phyloP scores from a whole-genome alignment of 2,329 filamentous ascomycete genomes.

The Xenosphaeropsis pyriputrescens region DNA sequence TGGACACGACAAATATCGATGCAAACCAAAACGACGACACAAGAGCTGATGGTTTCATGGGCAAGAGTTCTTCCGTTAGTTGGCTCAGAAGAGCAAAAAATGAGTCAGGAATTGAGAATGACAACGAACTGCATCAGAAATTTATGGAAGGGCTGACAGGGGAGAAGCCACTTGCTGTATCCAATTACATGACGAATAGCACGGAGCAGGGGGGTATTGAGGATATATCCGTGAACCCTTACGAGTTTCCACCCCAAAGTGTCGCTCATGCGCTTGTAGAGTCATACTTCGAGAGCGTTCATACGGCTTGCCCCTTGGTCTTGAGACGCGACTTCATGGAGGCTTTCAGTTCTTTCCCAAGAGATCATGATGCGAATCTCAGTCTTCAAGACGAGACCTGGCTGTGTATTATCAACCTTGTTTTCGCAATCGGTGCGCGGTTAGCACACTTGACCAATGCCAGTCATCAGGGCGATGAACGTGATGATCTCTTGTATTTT shows the following conservation, averaged over 20 bases:
- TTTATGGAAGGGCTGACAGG: background rate
- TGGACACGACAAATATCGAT: slow-evolving; percentile 10
- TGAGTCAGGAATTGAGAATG: slow-evolving; percentile 3
- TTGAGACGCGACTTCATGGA: slow-evolving; percentile 6
- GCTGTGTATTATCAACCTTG: slow-evolving; percentile 10
- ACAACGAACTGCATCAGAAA: background rate
- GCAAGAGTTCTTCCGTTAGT: slow-evolving; percentile 2
- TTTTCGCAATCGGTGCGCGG: slow-evolving; percentile 11
- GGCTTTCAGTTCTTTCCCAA: slow-evolving; percentile 5
- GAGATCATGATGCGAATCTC: slow-evolving; percentile 1
- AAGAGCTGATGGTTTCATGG: slow-evolving; percentile 9
- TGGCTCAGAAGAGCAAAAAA: background rate
- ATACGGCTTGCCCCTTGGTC: slow-evolving; percentile 9
- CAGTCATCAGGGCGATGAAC: slow-evolving; percentile 2
- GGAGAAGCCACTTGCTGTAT: slow-evolving; percentile 1
- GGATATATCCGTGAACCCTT: slow-evolving; percentile 5
- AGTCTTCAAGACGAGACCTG: slow-evolving; percentile 6
- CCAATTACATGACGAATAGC: slow-evolving; percentile 12
- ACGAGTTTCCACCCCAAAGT: slow-evolving; percentile 8
- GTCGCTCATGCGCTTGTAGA: slow-evolving; percentile 6
- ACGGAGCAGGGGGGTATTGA: slow-evolving; percentile 9
- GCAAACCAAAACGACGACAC: slow-evolving; percentile 9
- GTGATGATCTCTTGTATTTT: slow-evolving; percentile 9
- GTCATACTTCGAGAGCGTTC: slow-evolving; percentile 10
- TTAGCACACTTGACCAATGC: slow-evolving; percentile 7